Evolutionary conservation across 2,329 filamentous ascomycete species (phyloP).

Genomic region (Ilyonectria mors-panacis): DNA sequence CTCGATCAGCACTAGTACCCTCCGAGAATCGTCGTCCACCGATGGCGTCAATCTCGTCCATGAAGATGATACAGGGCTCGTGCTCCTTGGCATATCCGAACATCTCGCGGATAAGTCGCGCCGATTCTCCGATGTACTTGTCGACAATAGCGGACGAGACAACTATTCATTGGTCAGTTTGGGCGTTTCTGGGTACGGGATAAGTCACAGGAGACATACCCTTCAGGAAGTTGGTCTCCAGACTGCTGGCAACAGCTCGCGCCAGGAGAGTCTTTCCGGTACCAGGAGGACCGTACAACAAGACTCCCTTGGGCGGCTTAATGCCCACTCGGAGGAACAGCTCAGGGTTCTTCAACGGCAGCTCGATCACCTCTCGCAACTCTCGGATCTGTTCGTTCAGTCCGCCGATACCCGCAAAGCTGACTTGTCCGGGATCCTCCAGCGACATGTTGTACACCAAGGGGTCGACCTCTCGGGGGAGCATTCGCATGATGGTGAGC

Average conservation of each 20-base stretch:
- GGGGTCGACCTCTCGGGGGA: conserved; percentile 97
- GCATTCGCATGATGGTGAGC: conserved; percentile 99
- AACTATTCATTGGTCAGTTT: conserved; percentile 68
- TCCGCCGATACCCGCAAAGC: conserved; percentile 97
- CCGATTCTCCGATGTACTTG: conserved; percentile 99
- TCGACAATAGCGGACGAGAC: conserved; percentile 99
- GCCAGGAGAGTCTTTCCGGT: conserved; percentile 97
- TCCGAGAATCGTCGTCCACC: conserved; percentile 97
- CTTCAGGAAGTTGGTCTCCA: conserved; percentile 99
- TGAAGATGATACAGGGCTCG: conserved; percentile 99
- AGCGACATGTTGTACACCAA: conserved; percentile 99
- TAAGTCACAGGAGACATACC: conserved; percentile 66
- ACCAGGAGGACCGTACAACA: conserved; percentile 95
- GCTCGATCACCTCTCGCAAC: conserved; percentile 95
- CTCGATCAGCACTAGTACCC: conserved; percentile 96
- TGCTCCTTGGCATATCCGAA: conserved; percentile 99
- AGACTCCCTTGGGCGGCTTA: conserved; percentile 97
- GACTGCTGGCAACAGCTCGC: conserved; percentile 92
- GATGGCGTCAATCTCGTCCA: conserved; percentile 99
- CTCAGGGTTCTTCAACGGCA: conserved; percentile 98
- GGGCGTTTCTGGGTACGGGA: background rate
- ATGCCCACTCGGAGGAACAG: conserved; percentile 97
- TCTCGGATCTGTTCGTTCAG: conserved; percentile 99
- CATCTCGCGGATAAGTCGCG: conserved; percentile 98
- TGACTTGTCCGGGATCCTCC: conserved; percentile 97